Evolutionary conservation across 345 rosid species (phyloP), one percentile per base, ranked within the genome.

Genomic region (Bruguiera sexangula): DNA sequence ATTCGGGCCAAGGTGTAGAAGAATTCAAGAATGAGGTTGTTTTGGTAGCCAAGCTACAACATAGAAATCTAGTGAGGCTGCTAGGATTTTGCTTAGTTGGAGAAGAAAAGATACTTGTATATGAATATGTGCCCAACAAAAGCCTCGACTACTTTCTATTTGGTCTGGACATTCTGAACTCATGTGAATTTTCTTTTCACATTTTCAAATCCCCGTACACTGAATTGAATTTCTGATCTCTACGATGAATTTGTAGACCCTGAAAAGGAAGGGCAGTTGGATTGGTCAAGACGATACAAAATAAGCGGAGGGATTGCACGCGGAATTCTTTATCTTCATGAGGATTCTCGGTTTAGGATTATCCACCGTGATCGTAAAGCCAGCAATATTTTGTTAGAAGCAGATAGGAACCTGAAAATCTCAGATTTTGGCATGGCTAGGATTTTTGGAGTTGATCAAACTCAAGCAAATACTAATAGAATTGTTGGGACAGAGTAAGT

Each of bases 1-100:
- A 29, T 24, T 88, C 90, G 0, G 29, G 13, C 1, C 87, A 88
- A 69, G 93, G 90, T 1, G 64, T 52, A 6, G 16, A 39, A n/a
- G 87, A 81, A 66, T 85, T 85, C 66, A 79, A 72, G 79, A 86
- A 79, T 39, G 93, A 88, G 75, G 83, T 76, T 1, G 15, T 27
- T 3, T 29, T 85, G 76, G 75, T 85, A 4, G 80, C 74, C 1
- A 86, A 66, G 60, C 86, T 88, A 27, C 88, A 85, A 15, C 93
- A 85, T 58, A 63, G 78, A 53, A 88, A 88, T 46, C 78, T 88
- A 2, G 92, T 70, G 20, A 76, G 82, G 60, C 61, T 84, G 6
- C 43, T 75, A 0, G 87, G 88, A 6, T 86, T 80, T 63, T 86
- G 94, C 71, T 32, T 80, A 2, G 74, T 83, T n/a, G 77, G 75